Conservation (phyloP, 768 basidiomycete genomes). For the Cystobasidium ongulense region DNA sequence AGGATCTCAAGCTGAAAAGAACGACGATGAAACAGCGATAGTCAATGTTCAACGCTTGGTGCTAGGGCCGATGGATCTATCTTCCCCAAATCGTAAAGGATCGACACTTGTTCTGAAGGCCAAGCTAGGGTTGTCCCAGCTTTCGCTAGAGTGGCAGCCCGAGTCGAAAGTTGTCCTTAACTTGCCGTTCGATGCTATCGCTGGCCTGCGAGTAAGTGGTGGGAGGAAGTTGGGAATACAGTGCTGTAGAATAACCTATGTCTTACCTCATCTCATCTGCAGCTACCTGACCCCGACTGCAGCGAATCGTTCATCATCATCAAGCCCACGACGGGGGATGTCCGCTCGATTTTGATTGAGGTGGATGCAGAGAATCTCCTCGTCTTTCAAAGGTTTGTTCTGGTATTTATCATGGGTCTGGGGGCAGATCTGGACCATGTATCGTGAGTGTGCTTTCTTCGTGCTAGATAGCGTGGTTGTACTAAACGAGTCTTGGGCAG, state of each 20-base stretch:
- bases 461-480: no score
- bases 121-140: not conserved
- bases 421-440: conserved; percentile 16
- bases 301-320: not conserved
- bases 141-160: conserved; percentile 1
- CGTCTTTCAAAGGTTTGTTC: conserved; percentile 13
- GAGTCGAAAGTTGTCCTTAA: conserved; percentile 15
- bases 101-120: conserved; percentile 11
- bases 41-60: conserved; percentile 1
- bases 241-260: not conserved
- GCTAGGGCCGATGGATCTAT: conserved; percentile 14
- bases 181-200: conserved; percentile 5
- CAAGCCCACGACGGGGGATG: not conserved
- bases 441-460: not conserved
- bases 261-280: not conserved
- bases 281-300: conserved; percentile 26
- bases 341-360: conserved; percentile 4
- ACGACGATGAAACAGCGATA: not conserved
- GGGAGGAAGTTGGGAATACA: no score
- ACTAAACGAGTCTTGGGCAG: no score
- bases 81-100: conserved; percentile 19
- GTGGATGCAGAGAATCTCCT: conserved; percentile 8
- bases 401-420: conserved; percentile 6
- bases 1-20: not conserved
- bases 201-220: not conserved